Evolutionary conservation across 768 basidiomycete species (phyloP), one percentile per base, ranked within the genome.

Genomic region (Russula abietina): DNA sequence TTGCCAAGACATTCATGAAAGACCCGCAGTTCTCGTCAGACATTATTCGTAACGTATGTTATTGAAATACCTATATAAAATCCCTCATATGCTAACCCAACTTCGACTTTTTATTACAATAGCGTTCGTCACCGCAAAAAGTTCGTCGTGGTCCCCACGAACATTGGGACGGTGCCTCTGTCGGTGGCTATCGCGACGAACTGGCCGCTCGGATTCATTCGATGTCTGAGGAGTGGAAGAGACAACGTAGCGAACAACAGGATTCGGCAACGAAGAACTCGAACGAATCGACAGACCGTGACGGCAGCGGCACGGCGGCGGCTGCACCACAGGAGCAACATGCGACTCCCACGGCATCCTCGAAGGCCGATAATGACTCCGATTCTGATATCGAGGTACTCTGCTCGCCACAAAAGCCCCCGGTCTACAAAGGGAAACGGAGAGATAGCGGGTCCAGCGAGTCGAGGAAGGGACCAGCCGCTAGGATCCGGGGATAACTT

Each of bases 1-100:
- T 92, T 55, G 89, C 87, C 9, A 78, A 85, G 68, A 83, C 82
- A 0, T 91, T 98, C 70, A 82, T 97, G 73, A 74, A 71, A 9
- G 75, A 88, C 57, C 88, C 92, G 0, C 69, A 72, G 0, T 70
- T 74, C 19, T 83, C 86, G 61, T 76, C 78, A 57, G 66, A 77
- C 10, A 73, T 79, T 36, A 86, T 91, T 48, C 73, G 74, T 60
- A 64, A 80, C 80, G 68, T 52, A 49, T 16, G 55, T 61, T 39
- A 39, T 17, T 17, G 16, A 39, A 39, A 39, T 6, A 2, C 14
- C 38, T 39, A 39, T 39, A 39, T 39, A 17, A 7, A 39, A 17
- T 5, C 5, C 22, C 4, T 24, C 12, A 4, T 12, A 10, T 12
- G 9, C 14, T 11, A 10, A 17, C 32, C 55, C 16, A 38, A n/a